A percentile compares a stretch with the other conserved stretches of the same genome.
Conservation (phyloP, 225 moss, liverwort and hornwort species). For the Straminergon stramineum region DNA sequence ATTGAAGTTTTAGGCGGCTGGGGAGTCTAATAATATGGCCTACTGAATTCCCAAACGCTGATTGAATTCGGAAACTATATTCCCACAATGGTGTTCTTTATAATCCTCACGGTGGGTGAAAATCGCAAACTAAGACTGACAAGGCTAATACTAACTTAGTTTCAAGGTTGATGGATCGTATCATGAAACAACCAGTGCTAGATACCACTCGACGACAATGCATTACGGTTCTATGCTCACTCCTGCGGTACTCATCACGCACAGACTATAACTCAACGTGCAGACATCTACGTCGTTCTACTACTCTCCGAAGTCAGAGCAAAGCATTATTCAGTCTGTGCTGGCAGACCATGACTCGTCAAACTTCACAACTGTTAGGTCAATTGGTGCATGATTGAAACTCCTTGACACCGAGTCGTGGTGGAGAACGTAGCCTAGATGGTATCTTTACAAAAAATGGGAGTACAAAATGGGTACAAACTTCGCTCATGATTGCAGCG, state of each 20-base stretch:
- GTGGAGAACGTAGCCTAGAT: not conserved
- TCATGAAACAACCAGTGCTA: not conserved
- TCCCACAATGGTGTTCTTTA: not conserved
- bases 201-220: not conserved
- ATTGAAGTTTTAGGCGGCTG: not conserved
- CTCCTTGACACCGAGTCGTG: not conserved
- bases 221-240: not conserved
- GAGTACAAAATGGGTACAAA: constrained; percentile 21
- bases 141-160: not conserved
- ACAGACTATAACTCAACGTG: not conserved
- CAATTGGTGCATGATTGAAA: not conserved
- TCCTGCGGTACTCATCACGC: not conserved
- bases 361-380: not conserved
- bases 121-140: not conserved
- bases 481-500: not conserved
- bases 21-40: not conserved
- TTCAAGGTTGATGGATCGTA: not conserved
- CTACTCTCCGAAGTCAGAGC: not conserved
- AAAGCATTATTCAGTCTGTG: not conserved
- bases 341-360: not conserved
- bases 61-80: not conserved
- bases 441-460: constrained; percentile 25
- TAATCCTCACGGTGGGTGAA: not conserved
- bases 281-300: not conserved
- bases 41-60: not conserved